Evolutionary conservation across 2,329 filamentous ascomycete genomes (phyloP).

Genomic region (Trichoderma sp.): DNA sequence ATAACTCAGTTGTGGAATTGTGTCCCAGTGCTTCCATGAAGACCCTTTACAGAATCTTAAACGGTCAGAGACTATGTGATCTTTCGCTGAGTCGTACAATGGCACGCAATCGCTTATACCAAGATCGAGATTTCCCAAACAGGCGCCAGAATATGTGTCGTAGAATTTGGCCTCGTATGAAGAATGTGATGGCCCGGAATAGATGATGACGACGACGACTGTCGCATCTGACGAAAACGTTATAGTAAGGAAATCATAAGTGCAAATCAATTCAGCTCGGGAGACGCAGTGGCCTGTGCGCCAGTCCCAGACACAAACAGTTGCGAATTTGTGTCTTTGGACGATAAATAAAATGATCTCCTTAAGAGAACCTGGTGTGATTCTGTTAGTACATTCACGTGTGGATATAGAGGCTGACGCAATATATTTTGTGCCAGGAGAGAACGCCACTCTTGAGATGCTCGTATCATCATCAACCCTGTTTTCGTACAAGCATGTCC

Average conservation of each 20-base stretch:
- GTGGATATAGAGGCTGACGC: no score
- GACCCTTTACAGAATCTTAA: neutral
- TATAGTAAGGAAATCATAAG: no score
- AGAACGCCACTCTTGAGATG: neutral
- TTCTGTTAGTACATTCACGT: no score
- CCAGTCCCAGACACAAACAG: neutral
- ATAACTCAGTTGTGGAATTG: no score
- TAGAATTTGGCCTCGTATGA: neutral
- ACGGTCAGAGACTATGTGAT: neutral
- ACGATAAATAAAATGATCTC: no score
- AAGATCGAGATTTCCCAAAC: neutral
- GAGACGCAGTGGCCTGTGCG: neutral
- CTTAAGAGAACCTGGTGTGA: no score
- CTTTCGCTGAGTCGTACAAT: neutral
- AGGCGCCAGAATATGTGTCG: neutral
- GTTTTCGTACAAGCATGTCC: neutral
- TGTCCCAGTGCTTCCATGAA: neutral
- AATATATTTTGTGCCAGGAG: neutral
- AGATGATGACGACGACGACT: neutral
- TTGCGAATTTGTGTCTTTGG: no score
- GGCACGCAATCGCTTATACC: neutral
- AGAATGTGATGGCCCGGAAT: accelerated
- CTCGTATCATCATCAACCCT: no score
- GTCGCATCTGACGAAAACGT: neutral
- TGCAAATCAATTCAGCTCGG: no score